A percentile compares a stretch with the other conserved stretches of the same genome.
These are phyloP conservation scores for Brassica juncea DNA, from an alignment of 345 rosid genomes.

Conservation along the genomic window DNA sequence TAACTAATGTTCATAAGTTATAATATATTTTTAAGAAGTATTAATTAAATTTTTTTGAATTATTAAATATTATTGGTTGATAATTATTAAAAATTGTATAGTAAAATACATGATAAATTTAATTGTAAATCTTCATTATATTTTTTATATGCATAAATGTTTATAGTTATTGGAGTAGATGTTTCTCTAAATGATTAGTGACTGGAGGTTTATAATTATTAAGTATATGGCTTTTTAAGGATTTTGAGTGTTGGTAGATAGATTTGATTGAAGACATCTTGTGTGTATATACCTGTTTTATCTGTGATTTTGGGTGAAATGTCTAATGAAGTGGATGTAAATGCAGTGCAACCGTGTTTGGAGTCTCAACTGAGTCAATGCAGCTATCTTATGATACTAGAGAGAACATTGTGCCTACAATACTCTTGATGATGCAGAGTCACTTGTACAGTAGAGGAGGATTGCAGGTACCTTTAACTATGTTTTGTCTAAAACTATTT, in stretches of 20 bases:
- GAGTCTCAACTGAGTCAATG: constrained; percentile 97
- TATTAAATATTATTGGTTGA: too few relatives aligned
- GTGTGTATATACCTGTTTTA: neutral
- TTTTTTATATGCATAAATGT: too few relatives aligned
- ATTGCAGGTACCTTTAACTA: constrained; percentile 50
- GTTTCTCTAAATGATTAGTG: neutral
- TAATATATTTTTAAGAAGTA: too few relatives aligned
- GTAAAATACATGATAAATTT: too few relatives aligned
- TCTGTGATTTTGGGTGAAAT: neutral
- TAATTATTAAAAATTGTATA: neutral
- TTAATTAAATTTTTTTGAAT: too few relatives aligned
- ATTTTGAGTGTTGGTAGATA: neutral
- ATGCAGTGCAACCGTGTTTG: constrained; percentile 88
- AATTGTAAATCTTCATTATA: too few relatives aligned
- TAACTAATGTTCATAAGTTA: neutral
- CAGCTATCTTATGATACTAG: constrained; percentile 88
- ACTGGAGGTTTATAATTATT: neutral
- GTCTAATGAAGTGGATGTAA: neutral
- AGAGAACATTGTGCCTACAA: constrained; percentile 91
- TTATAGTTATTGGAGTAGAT: too few relatives aligned
- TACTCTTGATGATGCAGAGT: constrained; percentile 89
- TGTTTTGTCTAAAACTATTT: neutral
- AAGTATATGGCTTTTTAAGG: neutral
- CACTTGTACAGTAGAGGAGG: constrained; percentile 86
- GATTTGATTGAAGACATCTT: neutral